Conservation (phyloP, 108 stramenopile genomes). For the Nitzschia palea region DNA sequence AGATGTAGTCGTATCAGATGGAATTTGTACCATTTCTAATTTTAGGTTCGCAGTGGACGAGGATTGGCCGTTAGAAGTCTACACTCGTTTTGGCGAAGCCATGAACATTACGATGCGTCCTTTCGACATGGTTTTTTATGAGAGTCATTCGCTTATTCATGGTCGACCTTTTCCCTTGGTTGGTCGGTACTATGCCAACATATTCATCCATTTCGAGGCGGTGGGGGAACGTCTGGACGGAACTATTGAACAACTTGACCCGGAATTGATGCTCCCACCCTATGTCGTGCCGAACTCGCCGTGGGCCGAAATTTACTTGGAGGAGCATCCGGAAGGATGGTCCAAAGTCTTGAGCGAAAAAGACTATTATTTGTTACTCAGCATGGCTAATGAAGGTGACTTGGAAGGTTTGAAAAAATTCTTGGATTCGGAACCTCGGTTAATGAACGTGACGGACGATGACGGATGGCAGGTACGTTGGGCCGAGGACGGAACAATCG, state of each 20-base stretch:
- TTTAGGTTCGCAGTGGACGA: slow-evolving; percentile 91
- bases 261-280: slow-evolving; percentile 7
- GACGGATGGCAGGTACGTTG: slow-evolving; percentile 42
- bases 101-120: slow-evolving; percentile 47
- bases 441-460: slow-evolving; percentile 28
- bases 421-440: slow-evolving; percentile 8
- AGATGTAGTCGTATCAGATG: slow-evolving; percentile 88
- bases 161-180: slow-evolving; percentile 86
- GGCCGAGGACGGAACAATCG: slow-evolving; percentile 32
- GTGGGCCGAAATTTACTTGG: slow-evolving; percentile 49
- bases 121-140: slow-evolving; percentile 80
- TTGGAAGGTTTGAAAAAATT: slow-evolving; percentile 35
- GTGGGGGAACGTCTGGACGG: slow-evolving; percentile 54
- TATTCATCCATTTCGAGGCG: slow-evolving; percentile 90
- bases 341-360: slow-evolving; percentile 35
- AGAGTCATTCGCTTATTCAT: slow-evolving; percentile 66
- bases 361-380: slow-evolving; percentile 38
- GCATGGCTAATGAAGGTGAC: slow-evolving; percentile 41
- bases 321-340: slow-evolving; percentile 55
- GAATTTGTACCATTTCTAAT: slow-evolving; percentile 87
- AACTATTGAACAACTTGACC: no score
- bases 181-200: slow-evolving; percentile 81
- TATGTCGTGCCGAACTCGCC: slow-evolving; percentile 37
- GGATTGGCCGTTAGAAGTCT: slow-evolving; percentile 91
- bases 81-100: slow-evolving; percentile 78